Evolutionary conservation across 2,329 filamentous ascomycete species (phyloP).

Genomic region (Stromatinia cepivora): DNA sequence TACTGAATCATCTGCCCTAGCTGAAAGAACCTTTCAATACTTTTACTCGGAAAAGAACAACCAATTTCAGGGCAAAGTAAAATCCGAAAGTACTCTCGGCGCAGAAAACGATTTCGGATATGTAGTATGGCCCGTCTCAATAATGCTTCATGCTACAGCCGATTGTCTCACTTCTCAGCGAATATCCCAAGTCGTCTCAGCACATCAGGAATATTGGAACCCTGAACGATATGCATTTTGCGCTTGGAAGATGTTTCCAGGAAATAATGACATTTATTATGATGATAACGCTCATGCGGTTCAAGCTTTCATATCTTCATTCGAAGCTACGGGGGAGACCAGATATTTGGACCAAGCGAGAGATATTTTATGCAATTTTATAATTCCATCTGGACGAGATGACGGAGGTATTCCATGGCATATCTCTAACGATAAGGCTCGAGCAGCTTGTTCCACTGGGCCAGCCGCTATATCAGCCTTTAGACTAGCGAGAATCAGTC

Average conservation of each 20-base stretch:
- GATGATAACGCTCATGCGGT: constrained; percentile 32
- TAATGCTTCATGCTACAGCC: constrained; percentile 28
- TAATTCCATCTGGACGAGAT: constrained; percentile 27
- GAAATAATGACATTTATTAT: constrained; percentile 33
- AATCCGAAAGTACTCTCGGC: constrained; percentile 26
- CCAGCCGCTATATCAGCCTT: constrained; percentile 30
- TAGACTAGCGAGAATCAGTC: constrained; percentile 26
- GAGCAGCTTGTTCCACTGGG: constrained; percentile 30
- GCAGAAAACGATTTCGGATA: constrained; percentile 28
- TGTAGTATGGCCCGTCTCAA: constrained; percentile 32
- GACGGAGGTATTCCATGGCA: constrained; percentile 32
- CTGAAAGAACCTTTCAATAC: constrained; percentile 21
- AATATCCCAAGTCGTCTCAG: constrained; percentile 15
- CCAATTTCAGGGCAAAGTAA: constrained; percentile 27
- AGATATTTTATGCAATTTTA: constrained; percentile 25
- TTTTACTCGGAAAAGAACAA: constrained; percentile 23
- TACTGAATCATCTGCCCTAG: constrained; percentile 5
- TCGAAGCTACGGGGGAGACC: constrained; percentile 24
- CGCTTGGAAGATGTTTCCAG: constrained; percentile 34
- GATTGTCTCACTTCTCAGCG: constrained; percentile 26
- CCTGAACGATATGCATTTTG: constrained; percentile 29
- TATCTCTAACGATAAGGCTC: constrained; percentile 27
- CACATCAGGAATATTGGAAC: constrained; percentile 31
- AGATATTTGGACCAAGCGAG: constrained; percentile 27
- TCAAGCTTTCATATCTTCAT: constrained; percentile 30